Percentiles rank a stretch among this genome's conserved stretches.
These are phyloP conservation scores for Malassezia pachydermatis DNA, from an alignment of 1,284 basidiomycete species.

Conservation along the genomic window DNA sequence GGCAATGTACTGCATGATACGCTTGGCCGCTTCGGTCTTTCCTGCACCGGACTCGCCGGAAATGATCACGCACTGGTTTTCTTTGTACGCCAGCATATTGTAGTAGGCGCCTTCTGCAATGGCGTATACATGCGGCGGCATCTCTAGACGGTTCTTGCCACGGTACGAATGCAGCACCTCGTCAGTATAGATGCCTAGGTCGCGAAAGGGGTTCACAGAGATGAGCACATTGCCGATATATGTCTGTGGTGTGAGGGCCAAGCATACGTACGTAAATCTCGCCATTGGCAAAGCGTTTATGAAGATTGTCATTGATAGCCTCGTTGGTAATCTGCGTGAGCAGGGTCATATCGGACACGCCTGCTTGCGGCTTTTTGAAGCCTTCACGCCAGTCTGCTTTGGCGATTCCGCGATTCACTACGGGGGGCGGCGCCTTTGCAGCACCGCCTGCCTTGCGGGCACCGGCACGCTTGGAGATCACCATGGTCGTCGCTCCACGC, in stretches of 20 bases:
- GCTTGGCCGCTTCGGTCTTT: constrained; percentile 45
- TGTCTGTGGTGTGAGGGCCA: constrained; percentile 52
- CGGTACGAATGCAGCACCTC: constrained; percentile 75
- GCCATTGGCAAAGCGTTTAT: constrained; percentile 82
- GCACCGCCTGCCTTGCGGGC: constrained; percentile 31
- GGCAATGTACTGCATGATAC: constrained; percentile 99
- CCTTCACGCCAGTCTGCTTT: constrained; percentile 48
- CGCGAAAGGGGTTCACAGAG: constrained; percentile 95
- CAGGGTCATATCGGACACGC: constrained; percentile 97
- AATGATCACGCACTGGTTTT: constrained; percentile 99
- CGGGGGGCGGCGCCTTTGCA: constrained; percentile 20
- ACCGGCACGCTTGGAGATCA: constrained; percentile 46
- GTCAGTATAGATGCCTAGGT: constrained; percentile 79
- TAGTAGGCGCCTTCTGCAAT: constrained; percentile 97
- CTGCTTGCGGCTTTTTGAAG: constrained; percentile 55
- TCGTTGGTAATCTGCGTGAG: constrained; percentile 96
- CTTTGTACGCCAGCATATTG: constrained; percentile 98
- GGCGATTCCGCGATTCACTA: constrained; percentile 36
- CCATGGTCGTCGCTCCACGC: constrained; percentile 35
- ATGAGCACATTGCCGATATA: constrained; percentile 96
- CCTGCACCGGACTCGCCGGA: constrained; percentile 71
- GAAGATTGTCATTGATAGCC: constrained; percentile 91
- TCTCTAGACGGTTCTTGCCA: constrained; percentile 95
- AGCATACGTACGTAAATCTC: constrained; percentile 68
- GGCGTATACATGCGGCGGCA: constrained; percentile 92